Evolutionary conservation across 805 yeast species (phyloP).

Genomic region (Myxozyma monticola): DNA sequence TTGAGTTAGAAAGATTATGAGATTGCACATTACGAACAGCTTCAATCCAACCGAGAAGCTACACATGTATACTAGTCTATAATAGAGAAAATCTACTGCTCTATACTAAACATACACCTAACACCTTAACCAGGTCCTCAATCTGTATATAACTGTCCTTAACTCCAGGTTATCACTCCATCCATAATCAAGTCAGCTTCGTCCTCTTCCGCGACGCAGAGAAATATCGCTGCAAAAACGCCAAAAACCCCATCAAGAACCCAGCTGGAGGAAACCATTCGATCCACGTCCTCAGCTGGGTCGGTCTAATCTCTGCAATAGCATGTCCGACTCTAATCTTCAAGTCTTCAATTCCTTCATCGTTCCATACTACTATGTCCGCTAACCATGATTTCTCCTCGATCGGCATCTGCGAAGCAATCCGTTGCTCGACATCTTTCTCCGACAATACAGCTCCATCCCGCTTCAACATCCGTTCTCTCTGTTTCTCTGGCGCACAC

Average conservation of each 20-base stretch:
- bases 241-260: conserved; percentile 29
- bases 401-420: conserved; percentile 72
- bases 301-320: conserved; percentile 5
- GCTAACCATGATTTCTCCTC: conserved; percentile 57
- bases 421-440: conserved; percentile 71
- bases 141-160: no score
- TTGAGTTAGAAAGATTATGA: neutral
- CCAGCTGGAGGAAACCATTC: conserved; percentile 43
- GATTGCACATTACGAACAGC: no score
- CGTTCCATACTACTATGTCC: conserved; percentile 69
- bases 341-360: conserved; percentile 44
- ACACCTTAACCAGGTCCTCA: no score
- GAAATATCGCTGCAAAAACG: conserved; percentile 6
- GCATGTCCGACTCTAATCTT: conserved; percentile 3
- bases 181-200: conserved; percentile 3
- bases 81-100: no score
- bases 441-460: conserved; percentile 59
- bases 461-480: conserved; percentile 61
- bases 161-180: no score
- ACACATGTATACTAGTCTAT: no score
- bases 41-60: no score
- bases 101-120: no score
- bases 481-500: conserved; percentile 59
- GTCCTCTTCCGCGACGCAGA: neutral
- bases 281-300: conserved; percentile 30